Evolutionary conservation across 2,329 filamentous ascomycete species (phyloP), one percentile per base, ranked within the genome.

Genomic region (Neoscytalidium dimidiatum): DNA sequence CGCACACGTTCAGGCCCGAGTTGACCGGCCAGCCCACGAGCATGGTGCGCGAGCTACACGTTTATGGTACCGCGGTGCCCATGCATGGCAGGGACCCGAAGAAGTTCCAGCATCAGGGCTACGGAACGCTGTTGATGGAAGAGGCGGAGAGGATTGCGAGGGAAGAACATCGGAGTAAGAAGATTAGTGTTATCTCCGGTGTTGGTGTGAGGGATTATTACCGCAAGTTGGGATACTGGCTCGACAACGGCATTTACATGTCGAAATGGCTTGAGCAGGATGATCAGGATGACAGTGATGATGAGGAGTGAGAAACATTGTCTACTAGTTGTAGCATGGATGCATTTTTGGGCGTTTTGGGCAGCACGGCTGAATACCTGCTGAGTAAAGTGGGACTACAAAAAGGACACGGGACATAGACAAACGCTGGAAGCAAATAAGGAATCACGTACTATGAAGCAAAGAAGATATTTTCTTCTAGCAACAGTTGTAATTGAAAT

Each of bases 41-140:
- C 78, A 84, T 99, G 71, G 94, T 99, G 4, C 86, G 95, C 57
- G 95, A 99, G 78, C 83, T 99, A 64, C 95, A 99, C 78, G 95
- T 99, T 0, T 99, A 99, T 75, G 95, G 95, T 7, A 94, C 92
- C 21, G 95, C 96, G 0, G 95, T 99, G n/a, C 96, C 95, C 0
- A 92, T 99, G 51, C 95, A 99, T 78, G 94, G 93, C 8, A 86
- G 96, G 64, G 95, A 99, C 71, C 93, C 94, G 21, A 90, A 91
- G 78, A 98, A 98, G 79, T 98, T 98, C 79, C 95, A 99, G 81
- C 95, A 99, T 80, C 95, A 97, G 76, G 95, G 95, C 0, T 99
- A 96, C 70, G 95, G 95, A 53, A 99, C 95, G 1, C 78, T 99
- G 67, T 75, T 99, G 69, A 99, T 99, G 96, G 94, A 98, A 74